Conservation (phyloP, 2,329 filamentous ascomycete species). For the Colletotrichum sp. region DNA sequence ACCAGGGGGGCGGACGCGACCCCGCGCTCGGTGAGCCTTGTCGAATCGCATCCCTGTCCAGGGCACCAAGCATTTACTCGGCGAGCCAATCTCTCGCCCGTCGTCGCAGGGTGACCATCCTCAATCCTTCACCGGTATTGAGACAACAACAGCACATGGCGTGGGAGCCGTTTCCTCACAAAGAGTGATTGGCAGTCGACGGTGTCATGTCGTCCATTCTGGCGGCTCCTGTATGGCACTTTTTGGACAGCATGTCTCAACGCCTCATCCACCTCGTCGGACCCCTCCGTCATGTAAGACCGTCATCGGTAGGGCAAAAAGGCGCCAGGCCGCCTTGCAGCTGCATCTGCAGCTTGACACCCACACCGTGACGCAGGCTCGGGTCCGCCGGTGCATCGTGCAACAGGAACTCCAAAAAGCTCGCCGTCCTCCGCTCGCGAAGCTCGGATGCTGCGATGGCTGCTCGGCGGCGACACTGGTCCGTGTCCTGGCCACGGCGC, state of each 20-base stretch:
- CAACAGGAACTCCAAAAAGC: background rate
- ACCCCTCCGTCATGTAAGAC: background rate
- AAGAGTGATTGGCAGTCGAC: background rate
- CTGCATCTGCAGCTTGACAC: background rate
- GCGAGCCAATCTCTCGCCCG: background rate
- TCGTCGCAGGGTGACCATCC: background rate
- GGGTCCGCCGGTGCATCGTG: background rate
- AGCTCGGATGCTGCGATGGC: background rate
- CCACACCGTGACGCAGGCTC: background rate
- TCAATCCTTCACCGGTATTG: background rate
- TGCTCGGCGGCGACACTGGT: background rate
- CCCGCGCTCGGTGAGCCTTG: background rate
- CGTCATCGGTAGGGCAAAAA: background rate
- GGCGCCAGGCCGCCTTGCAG: background rate
- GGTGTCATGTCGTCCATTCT: background rate
- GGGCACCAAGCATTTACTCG: background rate
- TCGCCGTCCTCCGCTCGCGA: background rate
- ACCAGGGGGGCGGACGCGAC: background rate
- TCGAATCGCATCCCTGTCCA: background rate
- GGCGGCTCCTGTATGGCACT: background rate
- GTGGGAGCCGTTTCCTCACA: background rate
- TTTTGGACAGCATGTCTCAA: background rate
- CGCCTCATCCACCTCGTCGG: background rate
- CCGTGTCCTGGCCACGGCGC: conserved; percentile 11
- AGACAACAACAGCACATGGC: background rate